Evolutionary conservation across 805 yeast species (phyloP).

Genomic region (Metschnikowia drakensbergensis): DNA sequence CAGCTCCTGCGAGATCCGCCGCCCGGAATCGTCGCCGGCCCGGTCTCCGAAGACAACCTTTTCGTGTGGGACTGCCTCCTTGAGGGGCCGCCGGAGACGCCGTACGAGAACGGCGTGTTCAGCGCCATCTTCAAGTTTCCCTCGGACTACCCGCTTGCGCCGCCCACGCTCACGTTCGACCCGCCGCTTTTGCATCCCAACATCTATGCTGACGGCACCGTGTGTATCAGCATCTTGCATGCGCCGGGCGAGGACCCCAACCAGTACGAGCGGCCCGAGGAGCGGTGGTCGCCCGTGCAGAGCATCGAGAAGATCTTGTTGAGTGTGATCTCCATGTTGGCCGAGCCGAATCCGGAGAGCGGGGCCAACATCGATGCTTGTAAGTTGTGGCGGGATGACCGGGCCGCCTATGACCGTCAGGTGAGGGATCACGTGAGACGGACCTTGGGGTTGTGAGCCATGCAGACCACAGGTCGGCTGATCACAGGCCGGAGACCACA

Average conservation of each 20-base stretch:
- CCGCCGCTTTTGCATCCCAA: slow-evolving; percentile 92
- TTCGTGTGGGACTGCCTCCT: slow-evolving; percentile 81
- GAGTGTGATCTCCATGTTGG: slow-evolving; percentile 92
- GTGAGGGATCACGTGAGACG: slow-evolving; percentile 67
- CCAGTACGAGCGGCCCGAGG: slow-evolving; percentile 92
- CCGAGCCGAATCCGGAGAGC: slow-evolving; percentile 94
- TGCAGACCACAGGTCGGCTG: too few species aligned
- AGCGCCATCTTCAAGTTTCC: slow-evolving; percentile 74
- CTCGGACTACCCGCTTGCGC: slow-evolving; percentile 74
- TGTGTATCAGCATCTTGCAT: slow-evolving; percentile 91
- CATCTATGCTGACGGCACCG: slow-evolving; percentile 90
- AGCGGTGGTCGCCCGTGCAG: slow-evolving; percentile 97
- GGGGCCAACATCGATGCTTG: slow-evolving; percentile 85
- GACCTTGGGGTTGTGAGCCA: slow-evolving; percentile 66
- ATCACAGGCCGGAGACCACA: too few species aligned
- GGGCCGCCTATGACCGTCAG: slow-evolving; percentile 58
- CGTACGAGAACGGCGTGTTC: slow-evolving; percentile 85
- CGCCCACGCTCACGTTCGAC: slow-evolving; percentile 70
- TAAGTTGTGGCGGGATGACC: slow-evolving; percentile 86
- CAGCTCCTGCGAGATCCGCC: slow-evolving; percentile 84
- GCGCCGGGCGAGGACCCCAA: slow-evolving; percentile 97
- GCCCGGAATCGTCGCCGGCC: slow-evolving; percentile 95
- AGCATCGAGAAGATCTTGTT: slow-evolving; percentile 93
- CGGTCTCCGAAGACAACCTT: slow-evolving; percentile 67
- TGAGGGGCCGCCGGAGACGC: slow-evolving; percentile 81